A percentile compares a stretch with the other conserved stretches of the same genome.
Conservation (phyloP, 495 filamentous ascomycete genomes). For the Lasiosphaeris hirsuta region DNA sequence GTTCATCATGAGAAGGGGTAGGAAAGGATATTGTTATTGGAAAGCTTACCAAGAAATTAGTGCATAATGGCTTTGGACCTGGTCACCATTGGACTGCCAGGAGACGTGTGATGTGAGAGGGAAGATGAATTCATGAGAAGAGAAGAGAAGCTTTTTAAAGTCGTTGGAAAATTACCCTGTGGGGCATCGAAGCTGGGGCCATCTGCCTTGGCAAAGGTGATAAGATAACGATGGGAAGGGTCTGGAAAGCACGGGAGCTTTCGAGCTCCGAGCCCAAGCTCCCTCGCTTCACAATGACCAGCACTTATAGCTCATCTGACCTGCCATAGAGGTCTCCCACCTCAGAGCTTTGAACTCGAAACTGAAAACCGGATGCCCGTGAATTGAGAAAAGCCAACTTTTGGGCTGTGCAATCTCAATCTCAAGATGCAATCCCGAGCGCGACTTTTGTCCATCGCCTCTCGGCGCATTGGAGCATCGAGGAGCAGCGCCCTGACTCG, state of each 20-base stretch:
- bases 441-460: slow-evolving; percentile 32
- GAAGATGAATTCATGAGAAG: slow-evolving; percentile 15
- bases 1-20: slow-evolving; percentile 67
- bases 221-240: slow-evolving; percentile 24
- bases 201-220: slow-evolving; percentile 10
- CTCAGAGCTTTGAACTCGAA: neutral
- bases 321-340: neutral
- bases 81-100: neutral
- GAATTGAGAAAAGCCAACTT: neutral
- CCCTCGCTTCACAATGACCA: neutral
- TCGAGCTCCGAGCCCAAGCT: slow-evolving; percentile 19
- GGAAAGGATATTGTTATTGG: neutral
- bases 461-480: slow-evolving; percentile 34
- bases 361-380: neutral
- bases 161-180: neutral
- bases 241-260: slow-evolving; percentile 30
- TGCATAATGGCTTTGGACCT: neutral
- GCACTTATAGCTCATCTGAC: neutral
- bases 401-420: neutral
- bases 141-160: slow-evolving; percentile 10
- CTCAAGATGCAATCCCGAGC: slow-evolving; percentile 39
- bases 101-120: slow-evolving; percentile 1
- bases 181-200: neutral
- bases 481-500: slow-evolving; percentile 26
- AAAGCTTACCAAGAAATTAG: neutral